phyloP scores from a whole-genome alignment of 208 protist species.

The Phytomonas sp. region DNA sequence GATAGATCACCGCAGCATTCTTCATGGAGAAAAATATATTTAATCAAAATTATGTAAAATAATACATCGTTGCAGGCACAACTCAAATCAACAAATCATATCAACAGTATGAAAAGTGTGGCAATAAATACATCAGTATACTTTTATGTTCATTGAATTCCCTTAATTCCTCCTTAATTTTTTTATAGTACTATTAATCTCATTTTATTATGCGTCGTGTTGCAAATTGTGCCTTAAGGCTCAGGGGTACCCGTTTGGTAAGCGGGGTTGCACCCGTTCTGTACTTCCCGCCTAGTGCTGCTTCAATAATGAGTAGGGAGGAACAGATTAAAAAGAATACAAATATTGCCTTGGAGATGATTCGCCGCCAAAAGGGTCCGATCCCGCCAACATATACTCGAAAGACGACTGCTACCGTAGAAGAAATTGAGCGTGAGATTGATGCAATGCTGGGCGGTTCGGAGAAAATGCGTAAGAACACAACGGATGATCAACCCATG shows the following conservation, averaged over 20 bases:
- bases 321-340: constrained; percentile 87
- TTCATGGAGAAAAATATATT: neutral
- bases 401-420: constrained; percentile 71
- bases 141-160: neutral
- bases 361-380: constrained; percentile 76
- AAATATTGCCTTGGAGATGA: constrained; percentile 85
- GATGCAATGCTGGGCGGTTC: constrained; percentile 79
- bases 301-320: constrained; percentile 42
- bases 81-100: neutral
- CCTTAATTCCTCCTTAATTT: constrained; percentile 1
- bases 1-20: constrained; percentile 29
- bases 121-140: neutral
- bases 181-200: neutral
- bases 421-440: constrained; percentile 86
- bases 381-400: constrained; percentile 69
- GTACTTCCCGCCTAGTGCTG: constrained; percentile 59
- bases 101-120: neutral
- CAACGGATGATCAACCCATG: constrained; percentile 83
- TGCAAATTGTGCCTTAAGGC: constrained; percentile 25
- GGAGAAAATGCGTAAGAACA: constrained; percentile 57
- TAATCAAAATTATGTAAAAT: neutral
- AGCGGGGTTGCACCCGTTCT: constrained; percentile 79
- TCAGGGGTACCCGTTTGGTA: constrained; percentile 48
- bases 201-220: constrained; percentile 54
- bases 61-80: neutral